Percentiles rank a stretch among this genome's conserved stretches.
Conservation (phyloP, 2,329 filamentous ascomycete genomes). For the Fusarium sulawesiense region DNA sequence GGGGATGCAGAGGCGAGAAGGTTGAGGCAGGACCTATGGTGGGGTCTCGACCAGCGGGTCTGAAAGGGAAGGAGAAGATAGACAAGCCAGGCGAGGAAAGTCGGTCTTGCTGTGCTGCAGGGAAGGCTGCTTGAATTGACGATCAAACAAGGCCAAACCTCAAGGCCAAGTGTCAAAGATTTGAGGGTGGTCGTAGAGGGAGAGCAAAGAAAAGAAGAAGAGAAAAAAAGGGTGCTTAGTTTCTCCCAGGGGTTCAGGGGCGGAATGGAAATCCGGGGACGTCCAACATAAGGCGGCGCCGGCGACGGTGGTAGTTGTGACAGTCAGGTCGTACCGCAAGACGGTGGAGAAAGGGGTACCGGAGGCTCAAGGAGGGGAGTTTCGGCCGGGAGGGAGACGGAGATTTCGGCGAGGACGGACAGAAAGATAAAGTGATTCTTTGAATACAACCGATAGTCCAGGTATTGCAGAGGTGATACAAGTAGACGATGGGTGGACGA, state of each 20-base stretch:
- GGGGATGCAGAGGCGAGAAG: conserved; percentile 8
- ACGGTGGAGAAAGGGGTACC: conserved; percentile 39
- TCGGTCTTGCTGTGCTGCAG: not conserved
- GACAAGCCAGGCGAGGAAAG: not conserved
- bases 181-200: not conserved
- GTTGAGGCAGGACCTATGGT: conserved; percentile 7
- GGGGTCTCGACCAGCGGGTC: conserved; percentile 17
- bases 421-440: not conserved
- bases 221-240: conserved; percentile 14
- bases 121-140: conserved; percentile 2
- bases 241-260: conserved; percentile 38
- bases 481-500: conserved; percentile 5
- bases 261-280: conserved; percentile 38
- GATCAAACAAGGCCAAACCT: conserved; percentile 9
- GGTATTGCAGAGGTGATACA: not conserved
- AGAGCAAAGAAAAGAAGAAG: not conserved
- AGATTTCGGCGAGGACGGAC: conserved; percentile 24
- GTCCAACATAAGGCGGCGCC: conserved; percentile 37
- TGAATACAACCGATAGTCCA: not conserved
- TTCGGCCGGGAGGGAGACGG: conserved; percentile 23
- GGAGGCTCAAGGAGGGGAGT: conserved; percentile 28
- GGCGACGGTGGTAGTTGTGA: conserved; percentile 32
- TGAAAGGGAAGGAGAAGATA: conserved; percentile 12
- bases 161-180: not conserved
- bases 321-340: conserved; percentile 19